These are phyloP conservation scores for Alternaria sp. DNA, from an alignment of 2,329 filamentous ascomycete species.

Conservation along the genomic window DNA sequence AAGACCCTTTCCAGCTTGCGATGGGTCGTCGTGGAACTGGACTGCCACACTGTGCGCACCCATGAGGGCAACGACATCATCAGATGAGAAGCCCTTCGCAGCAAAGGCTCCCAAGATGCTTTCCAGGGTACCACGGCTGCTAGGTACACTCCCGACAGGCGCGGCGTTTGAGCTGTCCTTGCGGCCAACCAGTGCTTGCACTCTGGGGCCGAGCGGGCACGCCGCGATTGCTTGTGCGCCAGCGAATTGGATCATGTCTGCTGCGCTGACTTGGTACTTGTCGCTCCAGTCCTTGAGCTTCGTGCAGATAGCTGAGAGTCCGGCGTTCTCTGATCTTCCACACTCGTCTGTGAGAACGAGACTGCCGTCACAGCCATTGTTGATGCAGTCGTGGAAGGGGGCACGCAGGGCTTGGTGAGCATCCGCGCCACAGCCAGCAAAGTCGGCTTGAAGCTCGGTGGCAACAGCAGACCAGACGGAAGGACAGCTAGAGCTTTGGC, in stretches of 20 bases:
- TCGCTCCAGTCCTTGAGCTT: slow-evolving; percentile 47
- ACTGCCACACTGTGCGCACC: slow-evolving; percentile 39
- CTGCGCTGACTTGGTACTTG: slow-evolving; percentile 44
- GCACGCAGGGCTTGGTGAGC: slow-evolving; percentile 32
- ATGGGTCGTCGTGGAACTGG: slow-evolving; percentile 34
- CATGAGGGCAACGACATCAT: slow-evolving; percentile 43
- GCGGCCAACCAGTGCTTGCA: slow-evolving; percentile 29
- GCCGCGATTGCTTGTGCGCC: slow-evolving; percentile 27
- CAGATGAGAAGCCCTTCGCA: slow-evolving; percentile 34
- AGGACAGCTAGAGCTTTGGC: slow-evolving; percentile 21
- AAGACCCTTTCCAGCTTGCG: slow-evolving; percentile 27
- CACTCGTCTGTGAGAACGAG: slow-evolving; percentile 35
- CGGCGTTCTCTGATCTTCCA: slow-evolving; percentile 48
- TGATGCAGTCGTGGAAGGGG: slow-evolving; percentile 39
- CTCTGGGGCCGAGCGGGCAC: slow-evolving; percentile 31
- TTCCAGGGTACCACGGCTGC: slow-evolving; percentile 19
- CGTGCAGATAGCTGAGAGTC: slow-evolving; percentile 51
- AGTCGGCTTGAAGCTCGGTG: slow-evolving; percentile 20
- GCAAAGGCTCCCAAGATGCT: slow-evolving; percentile 31
- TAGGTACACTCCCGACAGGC: slow-evolving; percentile 17
- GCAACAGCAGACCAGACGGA: slow-evolving; percentile 26
- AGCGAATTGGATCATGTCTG: slow-evolving; percentile 40
- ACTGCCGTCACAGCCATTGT: slow-evolving; percentile 35
- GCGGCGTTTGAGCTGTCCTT: slow-evolving; percentile 25
- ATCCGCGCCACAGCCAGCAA: slow-evolving; percentile 24